phyloP scores from a whole-genome alignment of 371 early-diverging fungal species.

The Dichotomocladium elegans region DNA sequence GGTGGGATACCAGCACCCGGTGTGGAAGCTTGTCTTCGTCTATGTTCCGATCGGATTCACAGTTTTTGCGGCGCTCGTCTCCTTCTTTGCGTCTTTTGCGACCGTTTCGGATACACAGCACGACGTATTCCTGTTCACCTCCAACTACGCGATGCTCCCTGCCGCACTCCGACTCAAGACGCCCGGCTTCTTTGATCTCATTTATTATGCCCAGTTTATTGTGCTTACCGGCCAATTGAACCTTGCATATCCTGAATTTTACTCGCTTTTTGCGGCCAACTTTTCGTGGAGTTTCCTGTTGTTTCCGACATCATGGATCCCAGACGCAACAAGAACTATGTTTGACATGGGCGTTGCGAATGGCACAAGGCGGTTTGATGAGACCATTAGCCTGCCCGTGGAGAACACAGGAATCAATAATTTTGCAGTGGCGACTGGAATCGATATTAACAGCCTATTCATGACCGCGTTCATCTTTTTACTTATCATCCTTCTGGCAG shows the following conservation, averaged over 20 bases:
- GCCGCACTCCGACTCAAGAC: slow-evolving; percentile 49
- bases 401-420: slow-evolving; percentile 31
- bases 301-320: slow-evolving; percentile 21
- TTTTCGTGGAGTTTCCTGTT: slow-evolving; percentile 57
- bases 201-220: slow-evolving; percentile 54
- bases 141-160: slow-evolving; percentile 49
- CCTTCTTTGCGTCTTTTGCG: slow-evolving; percentile 34
- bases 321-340: not conserved
- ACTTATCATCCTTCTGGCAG: slow-evolving; percentile 22
- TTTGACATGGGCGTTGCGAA: slow-evolving; percentile 1
- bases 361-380: not conserved
- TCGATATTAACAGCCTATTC: slow-evolving; percentile 28
- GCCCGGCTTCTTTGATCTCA: slow-evolving; percentile 53
- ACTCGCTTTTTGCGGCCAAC: slow-evolving; percentile 47
- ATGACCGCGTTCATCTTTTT: slow-evolving; percentile 24
- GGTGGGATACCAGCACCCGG: slow-evolving; percentile 44
- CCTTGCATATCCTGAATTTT: slow-evolving; percentile 50
- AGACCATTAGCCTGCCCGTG: not conserved
- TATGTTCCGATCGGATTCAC: slow-evolving; percentile 46
- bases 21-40: slow-evolving; percentile 33
- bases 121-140: slow-evolving; percentile 42
- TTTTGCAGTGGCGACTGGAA: slow-evolving; percentile 34
- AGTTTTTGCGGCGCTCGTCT: slow-evolving; percentile 26
- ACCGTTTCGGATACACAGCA: slow-evolving; percentile 36
- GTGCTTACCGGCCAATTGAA: slow-evolving; percentile 45